Evolutionary conservation across 306 rosid species (phyloP).

Genomic region (Castanea crenata): DNA sequence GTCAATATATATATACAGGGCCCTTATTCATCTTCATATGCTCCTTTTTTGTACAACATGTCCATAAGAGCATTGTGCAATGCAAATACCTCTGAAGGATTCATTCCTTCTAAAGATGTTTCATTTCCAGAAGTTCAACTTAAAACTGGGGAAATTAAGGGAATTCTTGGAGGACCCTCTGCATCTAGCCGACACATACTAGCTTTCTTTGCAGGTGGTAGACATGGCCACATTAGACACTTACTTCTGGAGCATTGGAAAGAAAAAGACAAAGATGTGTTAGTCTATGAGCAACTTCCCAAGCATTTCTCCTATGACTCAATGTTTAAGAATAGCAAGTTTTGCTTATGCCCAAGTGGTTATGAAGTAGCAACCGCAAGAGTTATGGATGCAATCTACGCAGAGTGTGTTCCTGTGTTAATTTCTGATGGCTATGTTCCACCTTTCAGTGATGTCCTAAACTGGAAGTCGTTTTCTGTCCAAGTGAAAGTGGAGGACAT

Average conservation of each 20-base stretch:
- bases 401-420: constrained; percentile 43
- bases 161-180: constrained; percentile 30
- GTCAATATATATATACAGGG: constrained; percentile 23
- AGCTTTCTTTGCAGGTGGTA: constrained; percentile 46
- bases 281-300: constrained; percentile 37
- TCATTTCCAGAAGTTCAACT: constrained; percentile 49
- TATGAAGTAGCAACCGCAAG: constrained; percentile 50
- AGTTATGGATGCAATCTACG: constrained; percentile 50
- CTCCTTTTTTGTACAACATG: constrained; percentile 29
- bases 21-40: constrained; percentile 31
- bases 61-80: constrained; percentile 49
- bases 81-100: constrained; percentile 46
- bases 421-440: constrained; percentile 42
- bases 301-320: constrained; percentile 23
- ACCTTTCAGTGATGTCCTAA: constrained; percentile 46
- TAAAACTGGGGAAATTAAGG: constrained; percentile 28
- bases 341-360: constrained; percentile 46
- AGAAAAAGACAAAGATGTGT: constrained; percentile 38
- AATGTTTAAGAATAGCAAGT: constrained; percentile 42
- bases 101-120: constrained; percentile 40
- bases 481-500: constrained; percentile 40
- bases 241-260: constrained; percentile 38
- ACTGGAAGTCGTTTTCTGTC: constrained; percentile 43
- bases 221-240: constrained; percentile 38
- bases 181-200: constrained; percentile 36